Percentiles rank a stretch among this genome's conserved stretches.
phyloP scores from a whole-genome alignment of 495 filamentous ascomycete species.

The Articulospora tetracladia region DNA sequence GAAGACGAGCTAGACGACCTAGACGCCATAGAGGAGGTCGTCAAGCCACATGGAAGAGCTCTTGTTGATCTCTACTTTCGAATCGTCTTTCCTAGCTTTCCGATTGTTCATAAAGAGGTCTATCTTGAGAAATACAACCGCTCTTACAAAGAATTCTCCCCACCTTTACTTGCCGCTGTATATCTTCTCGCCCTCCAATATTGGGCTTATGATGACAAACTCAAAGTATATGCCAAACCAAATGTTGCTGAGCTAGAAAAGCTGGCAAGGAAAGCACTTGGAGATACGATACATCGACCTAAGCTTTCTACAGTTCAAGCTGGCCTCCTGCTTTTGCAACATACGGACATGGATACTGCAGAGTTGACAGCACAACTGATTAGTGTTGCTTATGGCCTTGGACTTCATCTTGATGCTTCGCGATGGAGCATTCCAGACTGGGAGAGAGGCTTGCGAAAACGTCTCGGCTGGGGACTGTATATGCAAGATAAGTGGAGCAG shows the following conservation, averaged over 20 bases:
- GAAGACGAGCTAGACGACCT: slow-evolving; percentile 59
- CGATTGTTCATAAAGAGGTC: slow-evolving; percentile 80
- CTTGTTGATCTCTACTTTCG: slow-evolving; percentile 85
- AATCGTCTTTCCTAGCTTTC: slow-evolving; percentile 83
- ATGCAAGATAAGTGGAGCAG: slow-evolving; percentile 92
- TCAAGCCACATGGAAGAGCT: slow-evolving; percentile 74
- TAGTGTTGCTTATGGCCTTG: slow-evolving; percentile 74
- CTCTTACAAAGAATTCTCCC: slow-evolving; percentile 72
- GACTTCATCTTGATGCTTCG: slow-evolving; percentile 80
- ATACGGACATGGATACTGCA: slow-evolving; percentile 79
- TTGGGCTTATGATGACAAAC: slow-evolving; percentile 67
- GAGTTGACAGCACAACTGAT: slow-evolving; percentile 82
- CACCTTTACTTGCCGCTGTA: slow-evolving; percentile 79
- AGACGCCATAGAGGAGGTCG: slow-evolving; percentile 75
- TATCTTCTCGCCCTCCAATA: slow-evolving; percentile 89
- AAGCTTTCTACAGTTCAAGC: slow-evolving; percentile 94
- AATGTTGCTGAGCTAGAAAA: slow-evolving; percentile 74
- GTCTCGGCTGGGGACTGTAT: slow-evolving; percentile 85
- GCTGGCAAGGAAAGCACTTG: slow-evolving; percentile 65
- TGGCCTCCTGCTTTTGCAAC: slow-evolving; percentile 83
- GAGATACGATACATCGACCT: slow-evolving; percentile 72
- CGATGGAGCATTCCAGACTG: slow-evolving; percentile 81
- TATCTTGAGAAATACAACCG: slow-evolving; percentile 81
- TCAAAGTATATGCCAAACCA: slow-evolving; percentile 62
- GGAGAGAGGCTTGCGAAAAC: slow-evolving; percentile 79